Percentiles rank a stretch among this genome's conserved stretches.
phyloP scores from a whole-genome alignment of 192 early-diverging fungal species.

The Neocallimastix lanati region DNA sequence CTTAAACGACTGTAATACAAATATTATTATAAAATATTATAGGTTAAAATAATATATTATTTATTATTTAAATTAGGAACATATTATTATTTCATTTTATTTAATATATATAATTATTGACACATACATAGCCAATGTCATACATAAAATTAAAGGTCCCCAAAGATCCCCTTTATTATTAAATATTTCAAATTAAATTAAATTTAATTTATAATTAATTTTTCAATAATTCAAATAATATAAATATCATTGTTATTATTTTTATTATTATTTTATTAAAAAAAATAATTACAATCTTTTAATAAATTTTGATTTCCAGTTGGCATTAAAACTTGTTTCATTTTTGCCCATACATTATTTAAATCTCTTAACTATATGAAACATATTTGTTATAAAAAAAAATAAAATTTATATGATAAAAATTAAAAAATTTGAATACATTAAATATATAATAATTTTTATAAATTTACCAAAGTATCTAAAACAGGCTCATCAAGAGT shows the following conservation, averaged over 20 bases:
- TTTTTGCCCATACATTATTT: slow-evolving; percentile 47
- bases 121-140: slow-evolving; percentile 67
- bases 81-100: neutral
- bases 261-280: no score
- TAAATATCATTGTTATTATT: no score
- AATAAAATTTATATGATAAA: no score
- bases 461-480: slow-evolving; percentile 57
- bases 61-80: no score
- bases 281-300: slow-evolving; percentile 40
- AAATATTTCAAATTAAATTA: no score
- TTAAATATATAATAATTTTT: no score
- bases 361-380: neutral
- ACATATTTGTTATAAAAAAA: no score
- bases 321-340: slow-evolving; percentile 54
- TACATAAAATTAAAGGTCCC: slow-evolving; percentile 89
- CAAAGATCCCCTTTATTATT: slow-evolving; percentile 12
- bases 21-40: no score
- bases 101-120: neutral
- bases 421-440: no score
- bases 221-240: no score
- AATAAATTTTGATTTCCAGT: slow-evolving; percentile 40
- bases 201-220: no score
- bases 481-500: slow-evolving; percentile 91
- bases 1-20: slow-evolving; percentile 72
- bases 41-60: no score